Conservation (phyloP, 2,329 filamentous ascomycete genomes). For the Pseudogymnoascus sp. region DNA sequence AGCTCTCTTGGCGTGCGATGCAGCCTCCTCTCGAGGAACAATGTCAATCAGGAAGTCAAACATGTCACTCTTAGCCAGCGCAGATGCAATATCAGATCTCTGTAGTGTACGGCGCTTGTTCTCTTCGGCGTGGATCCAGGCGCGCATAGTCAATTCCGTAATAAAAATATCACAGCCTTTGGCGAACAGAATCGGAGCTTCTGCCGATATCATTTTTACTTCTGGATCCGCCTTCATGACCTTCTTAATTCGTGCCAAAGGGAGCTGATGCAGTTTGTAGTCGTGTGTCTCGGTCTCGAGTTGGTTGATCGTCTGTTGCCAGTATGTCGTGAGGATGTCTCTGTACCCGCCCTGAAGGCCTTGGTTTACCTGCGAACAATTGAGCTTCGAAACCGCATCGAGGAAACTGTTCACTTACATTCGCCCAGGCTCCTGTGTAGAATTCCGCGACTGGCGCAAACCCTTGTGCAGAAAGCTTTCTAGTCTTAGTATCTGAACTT, state of each 20-base stretch:
- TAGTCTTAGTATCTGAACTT: slow-evolving; percentile 2
- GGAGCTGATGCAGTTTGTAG: slow-evolving; percentile 96
- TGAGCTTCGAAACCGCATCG: slow-evolving; percentile 17
- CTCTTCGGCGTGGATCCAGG: slow-evolving; percentile 98
- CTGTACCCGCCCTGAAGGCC: slow-evolving; percentile 86
- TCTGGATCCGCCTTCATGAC: slow-evolving; percentile 99
- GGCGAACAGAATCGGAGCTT: slow-evolving; percentile 94
- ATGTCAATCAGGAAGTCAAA: slow-evolving; percentile 99
- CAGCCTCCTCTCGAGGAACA: slow-evolving; percentile 88
- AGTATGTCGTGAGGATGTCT: slow-evolving; percentile 96
- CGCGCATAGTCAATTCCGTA: slow-evolving; percentile 96
- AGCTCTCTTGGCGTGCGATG: slow-evolving; percentile 72
- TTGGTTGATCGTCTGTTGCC: slow-evolving; percentile 96
- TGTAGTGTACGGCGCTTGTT: slow-evolving; percentile 96
- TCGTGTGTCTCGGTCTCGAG: slow-evolving; percentile 93
- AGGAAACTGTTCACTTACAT: slow-evolving; percentile 48
- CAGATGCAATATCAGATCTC: slow-evolving; percentile 91
- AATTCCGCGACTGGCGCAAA: slow-evolving; percentile 83
- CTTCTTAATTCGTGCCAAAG: slow-evolving; percentile 97
- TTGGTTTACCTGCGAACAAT: slow-evolving; percentile 69
- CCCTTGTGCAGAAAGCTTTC: slow-evolving; percentile 73
- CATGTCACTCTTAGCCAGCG: slow-evolving; percentile 96
- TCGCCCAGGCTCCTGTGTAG: slow-evolving; percentile 91
- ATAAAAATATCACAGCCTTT: slow-evolving; percentile 99
- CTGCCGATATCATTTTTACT: slow-evolving; percentile 99